Evolutionary conservation across 2,329 filamentous ascomycete species (phyloP).

Genomic region (Apiospora phragmitis): DNA sequence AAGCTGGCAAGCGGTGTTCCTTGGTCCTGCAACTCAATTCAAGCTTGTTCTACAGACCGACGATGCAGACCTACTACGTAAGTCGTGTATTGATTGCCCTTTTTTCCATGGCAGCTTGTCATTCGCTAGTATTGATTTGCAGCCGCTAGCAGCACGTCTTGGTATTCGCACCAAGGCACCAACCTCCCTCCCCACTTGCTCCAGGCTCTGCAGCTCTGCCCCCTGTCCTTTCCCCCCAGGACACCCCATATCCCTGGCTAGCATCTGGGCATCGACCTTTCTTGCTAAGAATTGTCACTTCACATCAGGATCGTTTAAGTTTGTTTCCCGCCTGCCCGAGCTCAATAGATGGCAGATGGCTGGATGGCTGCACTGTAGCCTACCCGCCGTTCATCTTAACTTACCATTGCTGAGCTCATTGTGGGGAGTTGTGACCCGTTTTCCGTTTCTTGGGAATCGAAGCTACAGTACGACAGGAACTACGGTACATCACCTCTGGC

Average conservation of each 20-base stretch:
- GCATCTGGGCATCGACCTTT: slow-evolving; percentile 1
- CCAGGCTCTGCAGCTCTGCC: neutral
- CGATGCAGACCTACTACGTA: slow-evolving; percentile 4
- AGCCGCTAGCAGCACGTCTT: neutral
- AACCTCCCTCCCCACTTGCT: neutral
- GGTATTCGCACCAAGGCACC: neutral
- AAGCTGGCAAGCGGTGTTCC: neutral
- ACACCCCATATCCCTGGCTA: neutral
- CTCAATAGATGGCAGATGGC: neutral
- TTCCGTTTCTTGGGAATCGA: neutral
- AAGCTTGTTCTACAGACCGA: slow-evolving; percentile 8
- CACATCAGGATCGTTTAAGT: neutral
- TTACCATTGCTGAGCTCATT: neutral
- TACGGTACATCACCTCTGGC: neutral
- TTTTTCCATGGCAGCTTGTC: neutral
- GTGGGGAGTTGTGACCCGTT: neutral
- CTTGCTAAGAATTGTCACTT: neutral
- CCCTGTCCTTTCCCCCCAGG: neutral
- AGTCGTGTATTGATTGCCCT: slow-evolving; percentile 4
- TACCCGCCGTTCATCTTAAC: neutral
- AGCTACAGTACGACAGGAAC: neutral
- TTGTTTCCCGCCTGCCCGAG: neutral
- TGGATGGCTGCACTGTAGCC: too few species aligned
- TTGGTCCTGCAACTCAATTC: neutral
- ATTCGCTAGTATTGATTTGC: slow-evolving; percentile 1